Evolutionary conservation across 805 yeast genomes (phyloP).

Genomic region (Cyberlindnera xylosilytica): DNA sequence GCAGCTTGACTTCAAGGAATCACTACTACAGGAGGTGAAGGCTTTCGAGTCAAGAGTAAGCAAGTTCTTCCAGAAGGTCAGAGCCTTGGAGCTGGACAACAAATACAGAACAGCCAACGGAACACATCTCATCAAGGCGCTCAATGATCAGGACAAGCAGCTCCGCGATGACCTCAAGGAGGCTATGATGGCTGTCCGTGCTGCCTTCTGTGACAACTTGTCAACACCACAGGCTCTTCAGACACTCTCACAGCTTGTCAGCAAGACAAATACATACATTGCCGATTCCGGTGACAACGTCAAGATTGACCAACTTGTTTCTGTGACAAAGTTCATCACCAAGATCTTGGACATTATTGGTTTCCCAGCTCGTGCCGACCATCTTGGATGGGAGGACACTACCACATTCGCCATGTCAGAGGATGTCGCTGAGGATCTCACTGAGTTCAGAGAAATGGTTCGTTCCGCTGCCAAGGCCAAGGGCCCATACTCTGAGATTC

Average conservation of each 20-base stretch:
- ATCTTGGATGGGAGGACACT: conserved; percentile 74
- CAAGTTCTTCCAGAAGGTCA: conserved; percentile 83
- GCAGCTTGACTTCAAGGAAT: conserved; percentile 87
- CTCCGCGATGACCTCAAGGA: conserved; percentile 47
- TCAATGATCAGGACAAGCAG: conserved; percentile 50
- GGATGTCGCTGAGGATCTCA: conserved; percentile 37
- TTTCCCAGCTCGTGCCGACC: conserved; percentile 64
- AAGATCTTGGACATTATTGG: conserved; percentile 73
- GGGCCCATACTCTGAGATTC: neutral
- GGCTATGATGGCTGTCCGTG: conserved; percentile 61
- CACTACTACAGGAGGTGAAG: conserved; percentile 71
- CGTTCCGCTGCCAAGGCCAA: neutral
- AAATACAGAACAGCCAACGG: conserved; percentile 47
- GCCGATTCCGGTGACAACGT: conserved; percentile 47
- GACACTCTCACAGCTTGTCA: conserved; percentile 62
- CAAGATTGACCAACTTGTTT: conserved; percentile 63
- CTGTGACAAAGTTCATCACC: conserved; percentile 66
- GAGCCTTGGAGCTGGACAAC: conserved; percentile 74
- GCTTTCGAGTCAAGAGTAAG: conserved; percentile 69
- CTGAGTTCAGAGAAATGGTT: neutral
- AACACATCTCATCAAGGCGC: conserved; percentile 58
- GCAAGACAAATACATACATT: conserved; percentile 70
- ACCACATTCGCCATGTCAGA: conserved; percentile 26
- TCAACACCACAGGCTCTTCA: conserved; percentile 75
- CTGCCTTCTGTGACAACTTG: conserved; percentile 85